Conservation (phyloP, 768 basidiomycete species). For the Hypholoma sublateritium region DNA sequence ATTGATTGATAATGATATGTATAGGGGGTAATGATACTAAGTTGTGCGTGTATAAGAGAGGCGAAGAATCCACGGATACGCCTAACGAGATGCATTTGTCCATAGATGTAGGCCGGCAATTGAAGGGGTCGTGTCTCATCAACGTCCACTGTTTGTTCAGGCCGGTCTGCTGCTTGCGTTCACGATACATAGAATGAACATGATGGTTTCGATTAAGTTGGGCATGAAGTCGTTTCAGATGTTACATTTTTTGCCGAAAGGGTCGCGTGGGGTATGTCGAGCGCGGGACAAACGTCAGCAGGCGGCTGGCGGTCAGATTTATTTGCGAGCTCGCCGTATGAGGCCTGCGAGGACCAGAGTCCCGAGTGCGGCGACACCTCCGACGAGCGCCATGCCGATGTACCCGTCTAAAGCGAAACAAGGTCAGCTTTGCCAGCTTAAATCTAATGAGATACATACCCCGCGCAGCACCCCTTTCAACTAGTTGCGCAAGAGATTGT, state of each 20-base stretch:
- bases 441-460: slow-evolving; percentile 44
- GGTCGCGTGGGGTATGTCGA: not conserved
- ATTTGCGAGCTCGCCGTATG: slow-evolving; percentile 80
- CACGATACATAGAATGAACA: not conserved
- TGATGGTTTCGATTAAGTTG: not conserved
- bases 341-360: slow-evolving; percentile 72
- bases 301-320: slow-evolving; percentile 17
- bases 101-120: not conserved
- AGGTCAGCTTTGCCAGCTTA: not conserved
- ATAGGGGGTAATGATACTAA: not conserved
- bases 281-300: slow-evolving; percentile 8
- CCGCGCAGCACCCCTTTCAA: slow-evolving; percentile 81
- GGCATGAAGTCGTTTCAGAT: not conserved
- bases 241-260: not conserved
- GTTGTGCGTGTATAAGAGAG: not conserved
- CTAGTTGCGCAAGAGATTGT: slow-evolving; percentile 79
- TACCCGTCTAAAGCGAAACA: slow-evolving; percentile 74
- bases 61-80: not conserved
- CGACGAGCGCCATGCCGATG: slow-evolving; percentile 94
- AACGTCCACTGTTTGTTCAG: not conserved
- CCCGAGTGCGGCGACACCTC: slow-evolving; percentile 85
- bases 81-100: not conserved
- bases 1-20: slow-evolving; percentile 3
- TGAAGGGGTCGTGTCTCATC: not conserved
- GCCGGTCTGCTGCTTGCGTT: not conserved